Evolutionary conservation across 257 asterid genomes (phyloP).

Genomic region (Scutellaria minor): DNA sequence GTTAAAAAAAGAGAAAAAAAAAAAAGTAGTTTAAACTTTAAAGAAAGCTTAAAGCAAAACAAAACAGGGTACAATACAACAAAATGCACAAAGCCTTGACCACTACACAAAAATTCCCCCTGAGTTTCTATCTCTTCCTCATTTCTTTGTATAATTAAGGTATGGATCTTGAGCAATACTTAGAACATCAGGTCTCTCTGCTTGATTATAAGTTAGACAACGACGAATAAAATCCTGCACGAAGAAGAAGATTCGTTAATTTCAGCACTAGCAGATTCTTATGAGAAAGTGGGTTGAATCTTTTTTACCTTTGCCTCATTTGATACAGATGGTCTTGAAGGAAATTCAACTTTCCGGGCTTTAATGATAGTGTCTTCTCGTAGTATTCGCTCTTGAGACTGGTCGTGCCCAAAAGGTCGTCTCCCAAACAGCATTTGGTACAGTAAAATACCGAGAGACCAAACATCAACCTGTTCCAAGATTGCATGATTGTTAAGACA

Average conservation of each 20-base stretch:
- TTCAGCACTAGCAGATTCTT: background rate
- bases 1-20: background rate
- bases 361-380: conserved; percentile 97
- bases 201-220: conserved; percentile 87
- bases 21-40: background rate
- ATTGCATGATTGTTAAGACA: background rate
- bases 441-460: conserved; percentile 93
- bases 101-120: conserved; percentile 59
- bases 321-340: conserved; percentile 86
- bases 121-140: conserved; percentile 31
- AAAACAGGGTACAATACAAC: background rate
- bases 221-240: conserved; percentile 93
- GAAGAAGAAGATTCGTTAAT: background rate
- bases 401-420: conserved; percentile 99
- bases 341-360: conserved; percentile 95
- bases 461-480: conserved; percentile 87
- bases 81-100: conserved; percentile 39
- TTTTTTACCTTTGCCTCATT: conserved; percentile 84
- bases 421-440: conserved; percentile 96
- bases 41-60: too few relatives aligned
- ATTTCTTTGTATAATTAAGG: conserved; percentile 78
- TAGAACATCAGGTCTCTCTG: conserved; percentile 90
- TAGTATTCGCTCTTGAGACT: conserved; percentile 86
- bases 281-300: background rate
- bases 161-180: conserved; percentile 88